Base-by-base conservation (phyloP, 805 yeast genomes). In the Suhomyces sp. region DNA sequence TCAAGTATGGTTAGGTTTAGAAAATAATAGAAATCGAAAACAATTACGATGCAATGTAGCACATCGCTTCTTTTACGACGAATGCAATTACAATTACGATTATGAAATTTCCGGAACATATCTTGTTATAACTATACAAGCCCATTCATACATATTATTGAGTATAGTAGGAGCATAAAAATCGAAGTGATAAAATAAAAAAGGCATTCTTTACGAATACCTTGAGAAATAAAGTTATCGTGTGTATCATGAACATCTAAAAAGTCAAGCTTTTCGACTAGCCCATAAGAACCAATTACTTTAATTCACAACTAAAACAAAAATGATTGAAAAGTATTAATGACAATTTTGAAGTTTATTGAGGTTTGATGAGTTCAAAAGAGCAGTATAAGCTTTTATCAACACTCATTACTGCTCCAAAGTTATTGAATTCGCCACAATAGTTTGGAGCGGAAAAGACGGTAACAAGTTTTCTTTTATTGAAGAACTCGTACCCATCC, bases 401-500 rank as follows among this genome's bases (percentile, higher is more conserved):
- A 15, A 82, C 86, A 50, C 79, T 74, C 86, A 82, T 80, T 13
- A 82, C 81, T 2, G 88, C 88, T 11, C 90, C 90, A 77, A 81
- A 82, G 51, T 82, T 82, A 47, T 81, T 78, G 58, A 82, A 82
- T 54, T 82, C 88, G 6, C 90, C 90, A 63, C 90, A 82, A 51
- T 85, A 85, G 53, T 85, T 85, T 3, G 95, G 95, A 4, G 93
- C 95, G 42, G 81, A 76, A 50, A 85, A 85, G 1, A 85, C 79
- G 0, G 95, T 85, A 1, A 85, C 93, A 38, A 85, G 64, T 54
- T 79, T 79, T 49, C 87, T 66, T 51, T 77, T 80, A 41, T 80
- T 81, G 56, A 82, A 85, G 54, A 85, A 85, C 54, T 85, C 93
- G 54, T 85, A 85, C 3, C 95, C 95, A 54, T 85, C 91, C 56